Evolutionary conservation across 331 rosid species (phyloP), one percentile per base, ranked within the genome.

Genomic region (Pyrus hybrid): DNA sequence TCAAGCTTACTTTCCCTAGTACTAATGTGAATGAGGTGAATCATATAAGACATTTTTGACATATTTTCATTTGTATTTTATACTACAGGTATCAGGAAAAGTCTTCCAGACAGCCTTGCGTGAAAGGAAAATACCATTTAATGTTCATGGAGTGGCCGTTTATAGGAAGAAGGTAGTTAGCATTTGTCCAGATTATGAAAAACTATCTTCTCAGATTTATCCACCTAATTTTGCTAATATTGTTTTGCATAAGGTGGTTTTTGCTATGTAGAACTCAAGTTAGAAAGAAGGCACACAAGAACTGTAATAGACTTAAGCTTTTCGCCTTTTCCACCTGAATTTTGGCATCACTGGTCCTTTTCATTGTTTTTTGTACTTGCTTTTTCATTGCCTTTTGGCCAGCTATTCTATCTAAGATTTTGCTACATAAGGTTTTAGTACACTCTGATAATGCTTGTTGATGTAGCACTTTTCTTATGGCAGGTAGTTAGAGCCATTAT

Each of bases 61-160:
- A 58, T 53, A 72, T 63, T 63, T 32, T 54, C 25, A 20, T 22
- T 70, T 71, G 29, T 78, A 54, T 81, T 82, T 72, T 64, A 43
- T 61, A 22, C 72, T 63, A 47, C 77, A 94, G 99, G 78, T 90
- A 68, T 90, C 96, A 6, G 99, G 99, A 68, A 92, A 86, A 87
- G 90, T 90, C 68, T 94, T 92, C 84, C 99, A 94, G 87, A 82
- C 89, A 68, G 87, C 96, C 32, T 90, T 92, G 47, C 95, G 97
- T 63, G 97, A 94, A 75, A 87, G 97, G 88, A 90, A 88, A 85
- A 88, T 94, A 78, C 96, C 99, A 7, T 94, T 94, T 78, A 94
- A 94, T 73, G 75, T 84, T 81, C 99, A 94, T 29, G 97, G 99
- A 20, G 91, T 92, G 53, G 99, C 99, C 35, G 91, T 94, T 82